phyloP scores from a whole-genome alignment of 2,329 filamentous ascomycete genomes.

The Venturia pyrina region DNA sequence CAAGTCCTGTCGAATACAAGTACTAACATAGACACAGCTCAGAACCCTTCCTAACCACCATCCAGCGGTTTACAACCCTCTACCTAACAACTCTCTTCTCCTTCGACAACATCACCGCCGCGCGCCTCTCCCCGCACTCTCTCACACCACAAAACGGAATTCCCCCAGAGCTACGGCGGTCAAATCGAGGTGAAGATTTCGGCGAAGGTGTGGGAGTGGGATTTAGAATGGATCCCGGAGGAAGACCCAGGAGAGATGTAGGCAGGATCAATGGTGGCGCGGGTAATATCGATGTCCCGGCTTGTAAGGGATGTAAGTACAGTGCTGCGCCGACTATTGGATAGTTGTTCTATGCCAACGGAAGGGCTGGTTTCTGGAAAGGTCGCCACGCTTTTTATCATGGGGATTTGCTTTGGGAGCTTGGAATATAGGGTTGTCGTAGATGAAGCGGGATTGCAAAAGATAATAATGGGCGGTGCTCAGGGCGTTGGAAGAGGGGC shows the following conservation, averaged over 20 bases:
- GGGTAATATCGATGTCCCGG: constrained; percentile 1
- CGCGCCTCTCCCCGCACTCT: constrained; percentile 24
- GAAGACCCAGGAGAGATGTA: neutral
- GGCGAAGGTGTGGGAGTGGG: constrained; percentile 9
- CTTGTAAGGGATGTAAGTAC: constrained; percentile 2
- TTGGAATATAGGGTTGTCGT: neutral
- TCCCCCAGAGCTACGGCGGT: neutral
- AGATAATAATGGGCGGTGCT: neutral
- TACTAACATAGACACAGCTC: neutral
- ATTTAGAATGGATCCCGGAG: constrained; percentile 11
- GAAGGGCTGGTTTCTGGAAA: neutral
- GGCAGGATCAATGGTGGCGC: neutral
- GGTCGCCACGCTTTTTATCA: neutral
- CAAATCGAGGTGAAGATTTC: neutral
- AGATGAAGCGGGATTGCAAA: neutral
- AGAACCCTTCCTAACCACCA: constrained; percentile 9
- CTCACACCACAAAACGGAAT: constrained; percentile 14
- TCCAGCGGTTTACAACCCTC: constrained; percentile 26
- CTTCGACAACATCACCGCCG: constrained; percentile 26
- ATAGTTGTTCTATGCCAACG: neutral
- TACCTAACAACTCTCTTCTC: constrained; percentile 31
- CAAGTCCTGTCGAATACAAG: neutral
- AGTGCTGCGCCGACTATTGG: neutral
- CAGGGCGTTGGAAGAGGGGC: neutral
- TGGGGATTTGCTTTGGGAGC: neutral